A percentile compares a stretch with the other conserved stretches of the same genome.
These are phyloP conservation scores for Tolypocladium endophyticum DNA, from an alignment of 2,329 filamentous ascomycete genomes.

Conservation along the genomic window DNA sequence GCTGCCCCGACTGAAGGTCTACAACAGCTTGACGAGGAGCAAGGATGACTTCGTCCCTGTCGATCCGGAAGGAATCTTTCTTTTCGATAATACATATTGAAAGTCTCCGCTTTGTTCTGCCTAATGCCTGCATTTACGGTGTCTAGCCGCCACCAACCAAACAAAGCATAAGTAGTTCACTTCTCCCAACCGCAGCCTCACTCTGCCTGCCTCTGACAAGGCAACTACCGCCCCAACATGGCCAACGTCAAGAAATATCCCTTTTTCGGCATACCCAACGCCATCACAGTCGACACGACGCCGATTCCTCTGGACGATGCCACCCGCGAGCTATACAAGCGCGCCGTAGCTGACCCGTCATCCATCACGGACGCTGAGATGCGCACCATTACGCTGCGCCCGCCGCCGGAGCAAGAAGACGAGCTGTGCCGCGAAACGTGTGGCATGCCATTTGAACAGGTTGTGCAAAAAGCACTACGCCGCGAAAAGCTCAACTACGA, in stretches of 20 bases:
- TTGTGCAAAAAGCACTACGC: not conserved
- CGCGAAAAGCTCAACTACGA: not conserved
- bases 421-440: not conserved
- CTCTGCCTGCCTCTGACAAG: not conserved
- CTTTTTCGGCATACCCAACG: not conserved
- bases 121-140: too few relatives aligned
- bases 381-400: not conserved
- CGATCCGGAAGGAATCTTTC: too few relatives aligned
- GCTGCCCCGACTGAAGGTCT: too few relatives aligned
- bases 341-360: not conserved
- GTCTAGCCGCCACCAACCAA: not conserved
- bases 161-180: not conserved
- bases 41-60: too few relatives aligned
- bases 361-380: constrained; percentile 1
- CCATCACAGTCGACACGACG: not conserved
- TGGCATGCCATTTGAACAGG: not conserved
- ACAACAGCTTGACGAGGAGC: too few relatives aligned
- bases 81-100: too few relatives aligned
- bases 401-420: not conserved
- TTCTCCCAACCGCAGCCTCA: not conserved
- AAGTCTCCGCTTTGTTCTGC: too few relatives aligned
- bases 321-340: not conserved
- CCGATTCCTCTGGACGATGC: constrained; percentile 1
- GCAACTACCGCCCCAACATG: not conserved
- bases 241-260: not conserved